These are phyloP conservation scores for Penicillium sp. DNA, from an alignment of 2,329 filamentous ascomycete species.

Conservation along the genomic window DNA sequence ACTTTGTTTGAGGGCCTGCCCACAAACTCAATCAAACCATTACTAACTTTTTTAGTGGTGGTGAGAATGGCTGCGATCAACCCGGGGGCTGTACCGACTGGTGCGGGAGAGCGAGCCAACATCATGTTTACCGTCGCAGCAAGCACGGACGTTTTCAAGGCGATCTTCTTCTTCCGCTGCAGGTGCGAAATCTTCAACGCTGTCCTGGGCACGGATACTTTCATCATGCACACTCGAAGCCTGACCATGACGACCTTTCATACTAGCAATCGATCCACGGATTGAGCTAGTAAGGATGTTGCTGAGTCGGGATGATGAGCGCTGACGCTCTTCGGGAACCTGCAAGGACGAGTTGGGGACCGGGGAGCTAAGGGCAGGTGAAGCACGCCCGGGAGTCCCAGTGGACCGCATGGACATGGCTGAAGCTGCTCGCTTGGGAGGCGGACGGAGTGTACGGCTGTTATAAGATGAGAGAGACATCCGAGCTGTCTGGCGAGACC, in stretches of 20 bases:
- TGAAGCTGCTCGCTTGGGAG: slow-evolving; percentile 54
- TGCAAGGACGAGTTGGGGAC: slow-evolving; percentile 35
- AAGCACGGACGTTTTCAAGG: slow-evolving; percentile 92
- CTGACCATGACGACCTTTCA: slow-evolving; percentile 43
- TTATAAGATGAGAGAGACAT: slow-evolving; percentile 76
- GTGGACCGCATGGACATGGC: slow-evolving; percentile 40
- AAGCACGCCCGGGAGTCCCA: slow-evolving; percentile 37
- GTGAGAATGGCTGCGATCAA: slow-evolving; percentile 40
- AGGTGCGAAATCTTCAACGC: slow-evolving; percentile 76
- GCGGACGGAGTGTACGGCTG: slow-evolving; percentile 68
- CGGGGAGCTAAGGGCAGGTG: slow-evolving; percentile 36
- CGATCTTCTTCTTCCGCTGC: slow-evolving; percentile 66
- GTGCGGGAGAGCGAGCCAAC: slow-evolving; percentile 51
- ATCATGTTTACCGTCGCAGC: slow-evolving; percentile 88
- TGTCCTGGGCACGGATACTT: slow-evolving; percentile 59
- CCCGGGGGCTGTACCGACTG: slow-evolving; percentile 42
- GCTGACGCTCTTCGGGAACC: slow-evolving; percentile 38
- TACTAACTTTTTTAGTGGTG: slow-evolving; percentile 30
- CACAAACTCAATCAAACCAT: slow-evolving; percentile 24
- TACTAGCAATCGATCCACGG: slow-evolving; percentile 52
- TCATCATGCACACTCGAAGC: slow-evolving; percentile 40
- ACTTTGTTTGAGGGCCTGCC: slow-evolving; percentile 25
- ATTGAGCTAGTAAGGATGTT: slow-evolving; percentile 50
- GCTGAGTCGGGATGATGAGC: slow-evolving; percentile 49
- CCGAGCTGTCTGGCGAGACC: slow-evolving; percentile 56